A percentile compares a stretch with the other conserved stretches of the same genome.
Evolutionary conservation across 31 red algal genomes (phyloP).

Genomic region (Pterothamnion heteromorphum): DNA sequence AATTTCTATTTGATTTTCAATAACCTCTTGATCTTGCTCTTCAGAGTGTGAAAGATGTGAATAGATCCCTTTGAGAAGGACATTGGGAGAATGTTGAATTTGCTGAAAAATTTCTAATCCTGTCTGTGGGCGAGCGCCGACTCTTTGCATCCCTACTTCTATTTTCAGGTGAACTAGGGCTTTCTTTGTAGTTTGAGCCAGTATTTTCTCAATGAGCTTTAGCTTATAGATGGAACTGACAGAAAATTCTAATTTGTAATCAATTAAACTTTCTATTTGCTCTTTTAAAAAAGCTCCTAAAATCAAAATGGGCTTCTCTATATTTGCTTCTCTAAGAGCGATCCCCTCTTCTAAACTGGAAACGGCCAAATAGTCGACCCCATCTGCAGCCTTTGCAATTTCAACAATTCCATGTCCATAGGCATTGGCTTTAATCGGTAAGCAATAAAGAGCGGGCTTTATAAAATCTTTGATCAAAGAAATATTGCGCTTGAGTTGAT

Average conservation of each 20-base stretch:
- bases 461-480: not conserved
- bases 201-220: not conserved
- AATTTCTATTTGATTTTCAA: not conserved
- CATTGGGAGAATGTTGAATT: not conserved
- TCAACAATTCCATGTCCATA: slow-evolving; percentile 5
- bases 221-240: not conserved
- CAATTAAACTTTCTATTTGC: not conserved
- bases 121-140: not conserved
- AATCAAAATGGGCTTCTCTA: not conserved
- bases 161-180: not conserved
- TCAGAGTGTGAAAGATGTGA: not conserved
- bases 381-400: not conserved
- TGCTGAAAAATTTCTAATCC: not conserved
- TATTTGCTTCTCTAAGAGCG: not conserved
- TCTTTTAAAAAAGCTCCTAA: not conserved
- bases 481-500: not conserved
- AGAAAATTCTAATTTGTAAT: not conserved
- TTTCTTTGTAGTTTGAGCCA: not conserved
- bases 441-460: not conserved
- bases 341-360: slow-evolving; percentile 7
- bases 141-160: not conserved
- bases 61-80: not conserved
- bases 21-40: not conserved
- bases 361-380: not conserved
- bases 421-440: slow-evolving; percentile 9